A percentile compares a stretch with the other conserved stretches of the same genome.
Conservation (phyloP, 441 rosid genomes). For the Erodium texanum region DNA sequence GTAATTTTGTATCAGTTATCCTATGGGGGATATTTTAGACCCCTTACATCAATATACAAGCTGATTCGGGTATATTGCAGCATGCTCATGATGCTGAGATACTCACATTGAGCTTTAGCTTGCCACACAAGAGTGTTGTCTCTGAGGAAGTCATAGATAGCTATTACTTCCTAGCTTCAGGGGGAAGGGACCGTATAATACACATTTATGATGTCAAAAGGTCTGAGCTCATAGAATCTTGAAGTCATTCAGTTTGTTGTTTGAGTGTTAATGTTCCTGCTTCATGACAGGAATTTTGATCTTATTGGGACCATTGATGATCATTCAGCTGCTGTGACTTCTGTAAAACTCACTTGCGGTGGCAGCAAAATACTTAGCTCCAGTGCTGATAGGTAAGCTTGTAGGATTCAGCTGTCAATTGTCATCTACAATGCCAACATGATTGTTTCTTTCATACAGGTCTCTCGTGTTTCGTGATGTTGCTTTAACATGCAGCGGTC, state of each 20-base stretch:
- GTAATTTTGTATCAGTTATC: slow-evolving; percentile 13
- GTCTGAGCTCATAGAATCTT: slow-evolving; percentile 27
- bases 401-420: slow-evolving; percentile 6
- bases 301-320: slow-evolving; percentile 53
- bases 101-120: slow-evolving; percentile 71
- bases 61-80: slow-evolving; percentile 28
- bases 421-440: slow-evolving; percentile 5
- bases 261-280: slow-evolving; percentile 20
- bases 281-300: slow-evolving; percentile 58
- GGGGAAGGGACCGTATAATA: slow-evolving; percentile 62
- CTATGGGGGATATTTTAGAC: not conserved
- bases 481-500: slow-evolving; percentile 29
- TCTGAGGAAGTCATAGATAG: slow-evolving; percentile 29
- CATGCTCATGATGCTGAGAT: slow-evolving; percentile 69
- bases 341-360: slow-evolving; percentile 51
- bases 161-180: slow-evolving; percentile 62
- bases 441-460: slow-evolving; percentile 31
- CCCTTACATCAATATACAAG: not conserved
- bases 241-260: slow-evolving; percentile 18
- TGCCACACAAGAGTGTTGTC: slow-evolving; percentile 27
- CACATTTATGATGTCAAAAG: slow-evolving; percentile 72
- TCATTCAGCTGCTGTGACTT: slow-evolving; percentile 70
- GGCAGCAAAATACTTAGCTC: slow-evolving; percentile 62
- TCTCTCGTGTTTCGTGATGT: slow-evolving; percentile 60
- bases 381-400: slow-evolving; percentile 68